Evolutionary conservation across 1,284 basidiomycete genomes (phyloP).

Genomic region (Phellopilus nigrolimitatus): DNA sequence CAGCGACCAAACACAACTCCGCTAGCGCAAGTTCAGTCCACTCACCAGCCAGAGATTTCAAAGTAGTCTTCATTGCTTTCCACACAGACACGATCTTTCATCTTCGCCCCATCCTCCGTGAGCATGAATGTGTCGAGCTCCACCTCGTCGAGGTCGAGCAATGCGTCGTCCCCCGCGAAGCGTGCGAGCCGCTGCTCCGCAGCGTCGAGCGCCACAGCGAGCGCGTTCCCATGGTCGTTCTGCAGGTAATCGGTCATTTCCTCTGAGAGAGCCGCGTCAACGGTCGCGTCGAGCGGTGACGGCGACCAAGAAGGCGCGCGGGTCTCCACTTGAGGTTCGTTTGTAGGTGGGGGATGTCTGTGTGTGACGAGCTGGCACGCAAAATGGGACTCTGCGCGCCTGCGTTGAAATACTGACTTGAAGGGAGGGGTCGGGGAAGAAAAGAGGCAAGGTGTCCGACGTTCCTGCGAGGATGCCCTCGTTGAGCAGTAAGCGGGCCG

Average conservation of each 20-base stretch:
- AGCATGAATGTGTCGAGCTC: conserved; percentile 88
- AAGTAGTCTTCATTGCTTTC: conserved; percentile 94
- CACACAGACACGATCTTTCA: conserved; percentile 96
- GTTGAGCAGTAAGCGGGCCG: conserved; percentile 42
- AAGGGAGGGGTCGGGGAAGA: too few relatives aligned
- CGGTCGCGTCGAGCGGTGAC: conserved; percentile 38
- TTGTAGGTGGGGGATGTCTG: too few relatives aligned
- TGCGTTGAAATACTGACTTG: conserved; percentile 10
- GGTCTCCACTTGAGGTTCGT: not conserved
- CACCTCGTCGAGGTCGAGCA: conserved; percentile 84
- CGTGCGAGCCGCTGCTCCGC: conserved; percentile 49
- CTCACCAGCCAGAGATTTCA: too few relatives aligned
- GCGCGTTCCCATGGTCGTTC: conserved; percentile 49
- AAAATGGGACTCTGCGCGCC: not conserved
- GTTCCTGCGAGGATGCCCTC: conserved; percentile 41
- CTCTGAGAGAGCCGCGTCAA: conserved; percentile 52
- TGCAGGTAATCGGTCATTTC: conserved; percentile 63
- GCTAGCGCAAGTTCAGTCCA: conserved; percentile 20
- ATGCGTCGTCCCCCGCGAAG: conserved; percentile 53
- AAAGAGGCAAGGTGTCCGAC: conserved; percentile 16
- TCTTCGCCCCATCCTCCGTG: conserved; percentile 79
- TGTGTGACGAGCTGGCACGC: not conserved
- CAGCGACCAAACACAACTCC: conserved; percentile 33
- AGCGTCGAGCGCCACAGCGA: too few relatives aligned
- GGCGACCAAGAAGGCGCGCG: too few relatives aligned